These are phyloP conservation scores for Pleurotus citrinopileatus DNA, from an alignment of 768 basidiomycete genomes.

Conservation along the genomic window DNA sequence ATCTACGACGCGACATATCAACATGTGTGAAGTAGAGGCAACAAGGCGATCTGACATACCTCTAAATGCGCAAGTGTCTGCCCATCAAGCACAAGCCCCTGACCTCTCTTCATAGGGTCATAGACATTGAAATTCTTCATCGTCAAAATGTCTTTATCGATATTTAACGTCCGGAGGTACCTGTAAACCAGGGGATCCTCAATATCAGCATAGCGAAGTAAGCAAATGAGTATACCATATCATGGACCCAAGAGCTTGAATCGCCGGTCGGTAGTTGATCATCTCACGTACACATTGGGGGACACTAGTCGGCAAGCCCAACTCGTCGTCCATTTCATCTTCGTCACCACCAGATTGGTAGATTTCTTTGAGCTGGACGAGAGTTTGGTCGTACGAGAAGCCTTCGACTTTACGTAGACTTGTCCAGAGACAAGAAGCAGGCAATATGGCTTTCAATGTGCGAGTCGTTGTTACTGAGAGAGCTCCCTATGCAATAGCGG, in stretches of 20 bases:
- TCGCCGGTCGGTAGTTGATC: constrained; percentile 60
- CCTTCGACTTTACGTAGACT: constrained; percentile 83
- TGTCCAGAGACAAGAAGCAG: constrained; percentile 85
- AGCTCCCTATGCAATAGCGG: constrained; percentile 63
- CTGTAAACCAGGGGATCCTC: constrained; percentile 28
- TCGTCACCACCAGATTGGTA: constrained; percentile 52
- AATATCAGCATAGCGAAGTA: neutral
- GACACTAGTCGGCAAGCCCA: constrained; percentile 36
- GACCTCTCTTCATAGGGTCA: constrained; percentile 91
- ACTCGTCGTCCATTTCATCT: constrained; percentile 43
- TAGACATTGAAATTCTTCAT: constrained; percentile 98
- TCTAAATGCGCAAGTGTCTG: constrained; percentile 95
- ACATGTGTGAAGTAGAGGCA: neutral
- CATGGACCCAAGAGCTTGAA: constrained; percentile 89
- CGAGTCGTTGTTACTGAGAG: constrained; percentile 81
- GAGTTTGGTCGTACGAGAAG: constrained; percentile 66
- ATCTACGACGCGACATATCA: constrained; percentile 40
- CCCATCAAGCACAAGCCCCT: constrained; percentile 85
- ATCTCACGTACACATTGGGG: constrained; percentile 78
- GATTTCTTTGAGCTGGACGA: constrained; percentile 64
- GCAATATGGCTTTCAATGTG: constrained; percentile 76
- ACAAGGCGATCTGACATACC: constrained; percentile 35
- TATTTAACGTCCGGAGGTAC: constrained; percentile 91
- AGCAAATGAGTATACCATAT: constrained; percentile 70
- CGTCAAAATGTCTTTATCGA: constrained; percentile 91